phyloP scores from a whole-genome alignment of 306 rosid genomes.

The Psophocarpus tetragonolobus region DNA sequence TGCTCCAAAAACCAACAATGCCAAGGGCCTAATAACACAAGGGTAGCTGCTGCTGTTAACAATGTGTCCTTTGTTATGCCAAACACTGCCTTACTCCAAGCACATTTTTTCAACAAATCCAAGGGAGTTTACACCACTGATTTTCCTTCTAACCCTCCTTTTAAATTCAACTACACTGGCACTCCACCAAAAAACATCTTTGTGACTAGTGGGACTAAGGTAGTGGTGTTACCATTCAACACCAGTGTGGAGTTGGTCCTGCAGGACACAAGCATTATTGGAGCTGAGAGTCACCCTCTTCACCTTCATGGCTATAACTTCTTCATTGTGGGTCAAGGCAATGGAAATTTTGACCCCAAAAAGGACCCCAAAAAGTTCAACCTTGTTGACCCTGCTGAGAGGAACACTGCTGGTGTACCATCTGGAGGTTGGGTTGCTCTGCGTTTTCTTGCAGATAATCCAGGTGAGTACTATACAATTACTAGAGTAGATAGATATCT shows the following conservation, averaged over 20 bases:
- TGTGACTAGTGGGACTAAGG: constrained; percentile 61
- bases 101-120: constrained; percentile 64
- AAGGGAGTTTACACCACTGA: constrained; percentile 60
- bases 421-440: constrained; percentile 80
- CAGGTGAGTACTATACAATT: constrained; percentile 45
- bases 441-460: constrained; percentile 69
- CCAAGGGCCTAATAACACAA: constrained; percentile 65
- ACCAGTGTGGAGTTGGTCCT: constrained; percentile 60
- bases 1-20: constrained; percentile 57
- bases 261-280: constrained; percentile 72
- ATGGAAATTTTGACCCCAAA: constrained; percentile 65
- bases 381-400: constrained; percentile 72
- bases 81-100: constrained; percentile 64
- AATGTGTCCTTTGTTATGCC: constrained; percentile 76
- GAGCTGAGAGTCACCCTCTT: constrained; percentile 80
- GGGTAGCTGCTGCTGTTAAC: constrained; percentile 54
- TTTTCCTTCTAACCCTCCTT: constrained; percentile 64
- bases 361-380: constrained; percentile 62
- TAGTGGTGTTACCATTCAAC: constrained; percentile 54
- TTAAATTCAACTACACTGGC: constrained; percentile 73
- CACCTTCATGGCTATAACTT: constrained; percentile 82
- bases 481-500: background rate
- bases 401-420: constrained; percentile 69
- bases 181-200: constrained; percentile 55
- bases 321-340: constrained; percentile 69